phyloP scores from a whole-genome alignment of 2,329 filamentous ascomycete species.

The Geosmithia flava region DNA sequence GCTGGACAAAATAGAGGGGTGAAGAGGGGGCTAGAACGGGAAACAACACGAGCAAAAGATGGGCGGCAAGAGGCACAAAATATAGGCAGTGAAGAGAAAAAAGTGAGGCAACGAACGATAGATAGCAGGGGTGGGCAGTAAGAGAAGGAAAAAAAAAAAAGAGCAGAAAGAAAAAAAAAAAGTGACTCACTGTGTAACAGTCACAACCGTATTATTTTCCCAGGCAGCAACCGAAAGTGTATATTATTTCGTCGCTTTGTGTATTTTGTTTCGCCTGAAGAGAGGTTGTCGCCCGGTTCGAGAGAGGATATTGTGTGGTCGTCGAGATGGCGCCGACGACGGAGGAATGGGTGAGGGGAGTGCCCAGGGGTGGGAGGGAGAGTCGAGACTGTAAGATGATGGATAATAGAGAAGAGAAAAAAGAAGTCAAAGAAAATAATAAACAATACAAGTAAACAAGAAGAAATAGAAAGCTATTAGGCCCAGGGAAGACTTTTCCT shows the following conservation, averaged over 20 bases:
- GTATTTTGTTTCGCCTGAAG: not conserved
- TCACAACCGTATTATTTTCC: not conserved
- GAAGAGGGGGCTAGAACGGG: not conserved
- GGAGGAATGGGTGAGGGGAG: not conserved
- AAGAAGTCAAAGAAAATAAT: not conserved
- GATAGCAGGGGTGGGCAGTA: not conserved
- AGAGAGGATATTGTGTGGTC: too few relatives aligned
- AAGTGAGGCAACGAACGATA: not conserved
- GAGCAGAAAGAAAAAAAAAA: not conserved
- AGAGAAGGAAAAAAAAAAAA: not conserved
- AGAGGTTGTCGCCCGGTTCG: too few relatives aligned
- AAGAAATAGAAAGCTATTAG: not conserved
- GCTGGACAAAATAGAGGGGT: not conserved
- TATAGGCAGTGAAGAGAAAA: not conserved
- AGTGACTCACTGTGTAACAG: not conserved
- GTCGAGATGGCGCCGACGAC: not conserved
- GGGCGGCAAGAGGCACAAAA: too few relatives aligned
- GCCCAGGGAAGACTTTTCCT: not conserved
- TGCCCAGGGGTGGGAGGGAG: too few relatives aligned
- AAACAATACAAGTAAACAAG: not conserved
- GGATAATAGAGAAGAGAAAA: not conserved
- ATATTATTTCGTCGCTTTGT: not conserved
- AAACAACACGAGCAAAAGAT: not conserved
- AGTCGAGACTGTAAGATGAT: too few relatives aligned
- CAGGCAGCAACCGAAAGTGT: not conserved